Conservation (phyloP, 2,329 filamentous ascomycete genomes). For the Colletotrichum tanaceti region DNA sequence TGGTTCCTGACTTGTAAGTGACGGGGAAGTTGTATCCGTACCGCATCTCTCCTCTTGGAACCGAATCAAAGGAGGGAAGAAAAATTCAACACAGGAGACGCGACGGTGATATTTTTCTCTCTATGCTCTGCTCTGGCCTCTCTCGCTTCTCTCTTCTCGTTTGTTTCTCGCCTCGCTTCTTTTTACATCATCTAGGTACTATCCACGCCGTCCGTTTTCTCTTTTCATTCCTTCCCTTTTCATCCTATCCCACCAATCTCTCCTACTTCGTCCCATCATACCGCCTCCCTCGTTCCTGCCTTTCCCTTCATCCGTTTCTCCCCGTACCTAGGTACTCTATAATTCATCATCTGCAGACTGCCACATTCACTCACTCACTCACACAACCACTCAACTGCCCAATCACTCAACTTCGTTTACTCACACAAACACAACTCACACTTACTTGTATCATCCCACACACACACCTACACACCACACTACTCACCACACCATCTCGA, state of each 20-base stretch:
- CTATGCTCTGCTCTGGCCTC: neutral
- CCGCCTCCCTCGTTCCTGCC: neutral
- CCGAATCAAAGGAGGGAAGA: neutral
- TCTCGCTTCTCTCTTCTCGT: slow-evolving; percentile 1
- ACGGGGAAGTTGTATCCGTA: slow-evolving; percentile 8
- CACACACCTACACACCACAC: neutral
- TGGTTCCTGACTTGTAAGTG: neutral
- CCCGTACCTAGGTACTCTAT: too few species aligned
- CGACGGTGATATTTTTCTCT: slow-evolving; percentile 3
- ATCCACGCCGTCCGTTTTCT: neutral
- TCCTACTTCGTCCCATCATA: neutral
- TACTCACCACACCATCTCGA: slow-evolving; percentile 7
- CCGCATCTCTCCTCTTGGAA: neutral
- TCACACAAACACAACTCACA: neutral
- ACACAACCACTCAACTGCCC: neutral
- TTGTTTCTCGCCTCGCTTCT: neutral
- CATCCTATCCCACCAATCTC: neutral
- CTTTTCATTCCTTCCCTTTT: neutral
- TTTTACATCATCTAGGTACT: neutral
- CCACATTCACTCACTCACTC: neutral
- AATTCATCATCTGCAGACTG: neutral
- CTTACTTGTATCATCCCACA: neutral
- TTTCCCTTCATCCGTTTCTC: neutral
- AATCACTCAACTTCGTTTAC: too few species aligned
- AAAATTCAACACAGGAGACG: neutral